Conservation (phyloP, 2,329 filamentous ascomycete genomes). For the Ascocoryne sarcoides region DNA sequence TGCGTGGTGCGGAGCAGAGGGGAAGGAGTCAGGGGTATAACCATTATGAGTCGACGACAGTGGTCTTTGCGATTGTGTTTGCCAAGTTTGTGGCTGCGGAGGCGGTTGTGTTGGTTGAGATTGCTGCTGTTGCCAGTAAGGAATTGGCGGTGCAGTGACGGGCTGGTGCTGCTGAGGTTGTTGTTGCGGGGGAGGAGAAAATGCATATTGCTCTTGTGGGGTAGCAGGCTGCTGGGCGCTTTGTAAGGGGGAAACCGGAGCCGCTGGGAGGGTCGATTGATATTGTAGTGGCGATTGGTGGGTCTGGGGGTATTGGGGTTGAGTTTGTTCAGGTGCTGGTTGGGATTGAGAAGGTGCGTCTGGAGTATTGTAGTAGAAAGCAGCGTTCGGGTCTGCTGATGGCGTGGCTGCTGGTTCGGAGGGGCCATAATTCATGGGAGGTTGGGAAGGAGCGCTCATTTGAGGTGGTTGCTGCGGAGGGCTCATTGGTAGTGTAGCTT, state of each 20-base stretch:
- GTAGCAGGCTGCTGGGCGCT: constrained; percentile 19
- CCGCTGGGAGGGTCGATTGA: constrained; percentile 17
- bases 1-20: constrained; percentile 54
- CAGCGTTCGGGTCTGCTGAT: constrained; percentile 42
- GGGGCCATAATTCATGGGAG: constrained; percentile 28
- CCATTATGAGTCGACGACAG: constrained; percentile 38
- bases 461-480: constrained; percentile 17
- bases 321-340: constrained; percentile 32
- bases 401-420: constrained; percentile 30
- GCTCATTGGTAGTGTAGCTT: constrained; percentile 14
- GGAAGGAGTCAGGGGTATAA: constrained; percentile 55
- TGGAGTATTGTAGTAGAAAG: constrained; percentile 47
- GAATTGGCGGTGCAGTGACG: constrained; percentile 18
- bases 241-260: constrained; percentile 21
- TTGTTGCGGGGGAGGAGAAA: constrained; percentile 21
- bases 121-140: constrained; percentile 41
- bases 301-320: constrained; percentile 30
- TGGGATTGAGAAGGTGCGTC: constrained; percentile 29
- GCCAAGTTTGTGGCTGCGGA: constrained; percentile 34
- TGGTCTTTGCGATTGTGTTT: constrained; percentile 18
- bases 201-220: constrained; percentile 23
- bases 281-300: constrained; percentile 29
- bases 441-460: constrained; percentile 26
- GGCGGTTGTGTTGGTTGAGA: no score
- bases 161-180: constrained; percentile 13